Evolutionary conservation across 1,139 yeast genomes (phyloP).

Genomic region (Petasospora fabianii): DNA sequence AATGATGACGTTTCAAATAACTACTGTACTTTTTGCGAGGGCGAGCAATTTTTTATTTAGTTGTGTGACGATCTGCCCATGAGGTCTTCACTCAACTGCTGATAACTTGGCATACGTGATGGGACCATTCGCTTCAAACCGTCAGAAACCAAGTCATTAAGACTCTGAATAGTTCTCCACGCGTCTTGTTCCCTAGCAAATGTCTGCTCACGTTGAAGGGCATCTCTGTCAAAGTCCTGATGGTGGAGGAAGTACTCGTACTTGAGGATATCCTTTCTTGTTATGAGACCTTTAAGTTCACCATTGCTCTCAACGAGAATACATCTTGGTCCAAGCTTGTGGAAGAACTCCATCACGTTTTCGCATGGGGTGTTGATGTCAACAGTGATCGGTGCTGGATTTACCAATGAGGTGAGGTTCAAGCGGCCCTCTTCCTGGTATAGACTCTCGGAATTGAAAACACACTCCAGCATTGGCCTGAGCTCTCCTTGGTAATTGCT

Average conservation of each 20-base stretch:
- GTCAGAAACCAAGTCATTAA: slow-evolving; percentile 6
- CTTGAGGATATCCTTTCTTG: slow-evolving; percentile 63
- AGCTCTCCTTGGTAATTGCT: slow-evolving; percentile 7
- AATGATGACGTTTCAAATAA: no score
- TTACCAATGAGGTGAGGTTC: slow-evolving; percentile 45
- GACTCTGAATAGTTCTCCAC: slow-evolving; percentile 14
- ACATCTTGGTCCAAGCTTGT: slow-evolving; percentile 75
- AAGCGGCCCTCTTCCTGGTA: slow-evolving; percentile 23
- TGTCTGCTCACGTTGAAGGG: slow-evolving; percentile 12
- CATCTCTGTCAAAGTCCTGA: slow-evolving; percentile 10
- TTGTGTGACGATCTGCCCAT: no score
- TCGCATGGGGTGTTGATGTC: slow-evolving; percentile 54
- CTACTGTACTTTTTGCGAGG: no score
- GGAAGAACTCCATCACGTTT: slow-evolving; percentile 63
- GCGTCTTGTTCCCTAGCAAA: slow-evolving; percentile 13
- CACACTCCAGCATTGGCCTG: slow-evolving; percentile 19
- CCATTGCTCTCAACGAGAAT: slow-evolving; percentile 62
- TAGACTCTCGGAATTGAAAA: slow-evolving; percentile 15
- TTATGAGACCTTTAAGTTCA: slow-evolving; percentile 53
- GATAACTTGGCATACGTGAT: slow-evolving; percentile 2
- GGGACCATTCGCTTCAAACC: slow-evolving; percentile 3
- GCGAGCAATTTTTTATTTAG: neutral
- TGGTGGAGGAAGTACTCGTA: slow-evolving; percentile 32
- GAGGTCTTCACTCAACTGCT: neutral
- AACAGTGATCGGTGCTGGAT: slow-evolving; percentile 61